A percentile compares a stretch with the other conserved stretches of the same genome.
Evolutionary conservation across 2,329 filamentous ascomycete species (phyloP).

Genomic region (Stemphylium vesicarium): DNA sequence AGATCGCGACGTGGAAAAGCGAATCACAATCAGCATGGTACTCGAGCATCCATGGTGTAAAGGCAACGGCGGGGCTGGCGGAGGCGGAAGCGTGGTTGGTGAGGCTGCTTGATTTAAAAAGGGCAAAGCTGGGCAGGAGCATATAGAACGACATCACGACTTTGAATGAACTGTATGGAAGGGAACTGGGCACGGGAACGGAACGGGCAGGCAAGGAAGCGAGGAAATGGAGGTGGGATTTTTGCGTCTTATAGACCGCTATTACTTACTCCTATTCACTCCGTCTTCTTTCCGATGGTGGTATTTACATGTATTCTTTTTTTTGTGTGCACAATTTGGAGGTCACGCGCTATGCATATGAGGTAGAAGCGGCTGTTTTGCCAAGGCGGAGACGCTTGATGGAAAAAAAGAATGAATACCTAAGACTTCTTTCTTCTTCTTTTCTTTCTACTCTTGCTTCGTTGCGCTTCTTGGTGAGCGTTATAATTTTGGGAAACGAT

Average conservation of each 20-base stretch:
- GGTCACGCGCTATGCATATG: no score
- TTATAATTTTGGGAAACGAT: no score
- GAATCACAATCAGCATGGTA: conserved; percentile 87
- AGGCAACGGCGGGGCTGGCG: conserved; percentile 12
- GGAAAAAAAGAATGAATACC: no score
- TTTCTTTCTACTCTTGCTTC: no score
- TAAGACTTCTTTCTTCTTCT: no score
- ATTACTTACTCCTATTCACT: no score
- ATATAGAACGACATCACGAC: conserved; percentile 11
- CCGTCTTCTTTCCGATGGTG: no score
- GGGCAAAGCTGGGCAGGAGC: not conserved
- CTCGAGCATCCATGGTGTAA: conserved; percentile 84
- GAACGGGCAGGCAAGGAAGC: not conserved
- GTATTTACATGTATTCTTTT: no score
- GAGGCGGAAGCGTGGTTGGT: not conserved
- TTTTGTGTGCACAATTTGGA: no score
- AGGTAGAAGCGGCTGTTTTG: no score
- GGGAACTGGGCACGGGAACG: not conserved
- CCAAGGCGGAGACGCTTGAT: no score
- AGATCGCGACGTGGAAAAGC: conserved; percentile 81
- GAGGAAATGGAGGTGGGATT: not conserved
- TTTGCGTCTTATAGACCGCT: not conserved
- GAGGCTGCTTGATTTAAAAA: not conserved
- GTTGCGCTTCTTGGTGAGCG: no score
- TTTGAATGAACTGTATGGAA: conserved; percentile 3